Percentiles rank a stretch among this genome's conserved stretches.
phyloP scores from a whole-genome alignment of 2,329 filamentous ascomycete genomes.

The Claviceps monticola region DNA sequence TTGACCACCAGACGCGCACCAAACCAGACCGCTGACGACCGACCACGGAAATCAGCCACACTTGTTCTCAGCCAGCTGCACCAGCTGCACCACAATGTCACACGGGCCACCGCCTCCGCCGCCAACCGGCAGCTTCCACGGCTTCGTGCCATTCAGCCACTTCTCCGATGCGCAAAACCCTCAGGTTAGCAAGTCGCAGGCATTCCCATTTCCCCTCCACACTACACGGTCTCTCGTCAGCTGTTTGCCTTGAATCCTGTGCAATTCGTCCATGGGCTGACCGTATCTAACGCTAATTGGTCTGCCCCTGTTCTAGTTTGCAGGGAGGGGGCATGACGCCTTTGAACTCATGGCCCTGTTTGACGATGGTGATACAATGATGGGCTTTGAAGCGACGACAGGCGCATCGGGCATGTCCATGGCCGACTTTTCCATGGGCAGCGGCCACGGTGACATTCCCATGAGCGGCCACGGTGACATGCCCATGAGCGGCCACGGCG shows the following conservation, averaged over 20 bases:
- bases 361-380: conserved; percentile 18
- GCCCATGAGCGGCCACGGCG: conserved; percentile 10
- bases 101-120: conserved; percentile 6
- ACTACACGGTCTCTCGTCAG: not conserved
- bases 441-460: too few species aligned
- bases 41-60: too few species aligned
- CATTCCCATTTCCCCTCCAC: not conserved
- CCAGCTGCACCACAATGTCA: conserved; percentile 4
- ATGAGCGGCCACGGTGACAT: too few species aligned
- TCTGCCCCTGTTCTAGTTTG: conserved; percentile 1
- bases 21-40: too few species aligned
- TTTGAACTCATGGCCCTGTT: conserved; percentile 30
- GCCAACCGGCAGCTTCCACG: conserved; percentile 2
- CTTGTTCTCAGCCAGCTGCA: too few species aligned
- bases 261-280: not conserved
- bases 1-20: too few species aligned
- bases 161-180: conserved; percentile 3
- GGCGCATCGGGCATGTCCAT: too few species aligned
- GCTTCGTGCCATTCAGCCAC: conserved; percentile 1
- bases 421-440: too few species aligned
- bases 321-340: conserved; percentile 15
- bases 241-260: not conserved
- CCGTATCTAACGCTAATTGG: not conserved
- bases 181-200: conserved; percentile 1
- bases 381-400: too few species aligned